phyloP scores from a whole-genome alignment of 805 yeast species.

The Sungouiozyma intestinalis region DNA sequence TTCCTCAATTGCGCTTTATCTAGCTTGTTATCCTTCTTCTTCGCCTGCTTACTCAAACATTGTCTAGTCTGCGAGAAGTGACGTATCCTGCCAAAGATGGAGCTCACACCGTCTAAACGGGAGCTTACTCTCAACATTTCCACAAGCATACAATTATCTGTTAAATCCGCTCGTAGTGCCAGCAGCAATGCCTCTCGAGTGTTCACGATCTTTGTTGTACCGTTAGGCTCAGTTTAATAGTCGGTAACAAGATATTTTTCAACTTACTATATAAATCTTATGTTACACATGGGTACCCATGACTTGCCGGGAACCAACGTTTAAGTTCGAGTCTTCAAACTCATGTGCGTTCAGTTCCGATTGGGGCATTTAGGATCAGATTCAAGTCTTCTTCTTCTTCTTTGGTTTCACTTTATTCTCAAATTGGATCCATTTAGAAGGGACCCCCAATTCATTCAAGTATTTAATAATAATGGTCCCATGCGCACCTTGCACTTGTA shows the following conservation, averaged over 20 bases:
- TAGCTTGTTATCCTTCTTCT: background rate
- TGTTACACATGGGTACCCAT: too few relatives aligned
- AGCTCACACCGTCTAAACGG: background rate
- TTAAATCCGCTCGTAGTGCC: too few relatives aligned
- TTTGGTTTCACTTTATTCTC: slow-evolving; percentile 51
- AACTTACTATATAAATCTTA: too few relatives aligned
- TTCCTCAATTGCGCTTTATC: slow-evolving; percentile 27
- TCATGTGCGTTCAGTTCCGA: too few relatives aligned
- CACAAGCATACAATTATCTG: too few relatives aligned
- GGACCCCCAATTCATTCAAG: slow-evolving; percentile 52
- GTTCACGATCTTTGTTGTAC: too few relatives aligned
- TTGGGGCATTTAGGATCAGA: background rate
- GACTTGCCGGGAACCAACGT: too few relatives aligned
- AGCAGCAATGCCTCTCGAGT: too few relatives aligned
- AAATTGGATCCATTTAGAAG: slow-evolving; percentile 51
- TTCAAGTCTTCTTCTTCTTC: slow-evolving; percentile 30
- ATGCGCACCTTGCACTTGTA: slow-evolving; percentile 89
- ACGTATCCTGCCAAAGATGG: background rate
- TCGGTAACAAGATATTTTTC: too few relatives aligned
- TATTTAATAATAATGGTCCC: slow-evolving; percentile 49
- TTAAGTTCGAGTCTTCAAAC: too few relatives aligned
- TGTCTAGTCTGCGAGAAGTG: background rate
- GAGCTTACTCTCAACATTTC: background rate
- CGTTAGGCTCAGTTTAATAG: too few relatives aligned
- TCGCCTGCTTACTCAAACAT: background rate